Base-by-base conservation (phyloP, 768 basidiomycete species). In the Porpolomopsis calyptriformis region DNA sequence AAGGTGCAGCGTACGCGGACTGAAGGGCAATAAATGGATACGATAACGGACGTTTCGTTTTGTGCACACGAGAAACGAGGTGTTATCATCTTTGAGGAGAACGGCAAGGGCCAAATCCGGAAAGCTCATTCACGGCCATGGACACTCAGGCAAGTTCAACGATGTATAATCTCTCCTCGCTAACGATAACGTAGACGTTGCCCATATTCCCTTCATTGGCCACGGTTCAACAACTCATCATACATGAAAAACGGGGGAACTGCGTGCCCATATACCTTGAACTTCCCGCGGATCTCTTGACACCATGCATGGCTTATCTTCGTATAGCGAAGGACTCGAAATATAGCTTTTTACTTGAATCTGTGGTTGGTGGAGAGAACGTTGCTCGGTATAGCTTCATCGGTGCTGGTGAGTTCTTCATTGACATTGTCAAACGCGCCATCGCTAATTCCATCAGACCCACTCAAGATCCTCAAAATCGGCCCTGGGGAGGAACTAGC, bases 271-370 rank as follows among this genome's bases (percentile, higher is more conserved):
- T 99, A 53, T 98, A 78, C 64, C 77, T 94, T 45, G 82, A 93
- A 57, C 74, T 99, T 3, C 92, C 94, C 19, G 93, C 91, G 38
- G 96, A 99, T 60, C 79, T 98, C 51, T 76, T 98, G 51, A 99
- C 96, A 20, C 96, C 96, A 63, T 92, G 91, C 60, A 85, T 91
- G 68, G 93, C 96, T 5, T 99, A 97, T 64, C 78, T 99, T 40
- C 80, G 90, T 47, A 75, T 98, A 50, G 81, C 93, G 10, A 84
- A 92, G 57, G 87, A 91, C 57, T 88, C 89, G 1, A 87, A 85
- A 60, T 88, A 94, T 68, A 92, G 88, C 60, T 99, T 98, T 63
- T 67, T 99, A 39, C 74, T 99, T 35, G 96, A 99, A 64, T 92
- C 89, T 38, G 85, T 98, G 36, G 72, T 89, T 23, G 85, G 78